Base-by-base conservation (phyloP, 108 stramenopile species). In the Fragilaria radians region DNA sequence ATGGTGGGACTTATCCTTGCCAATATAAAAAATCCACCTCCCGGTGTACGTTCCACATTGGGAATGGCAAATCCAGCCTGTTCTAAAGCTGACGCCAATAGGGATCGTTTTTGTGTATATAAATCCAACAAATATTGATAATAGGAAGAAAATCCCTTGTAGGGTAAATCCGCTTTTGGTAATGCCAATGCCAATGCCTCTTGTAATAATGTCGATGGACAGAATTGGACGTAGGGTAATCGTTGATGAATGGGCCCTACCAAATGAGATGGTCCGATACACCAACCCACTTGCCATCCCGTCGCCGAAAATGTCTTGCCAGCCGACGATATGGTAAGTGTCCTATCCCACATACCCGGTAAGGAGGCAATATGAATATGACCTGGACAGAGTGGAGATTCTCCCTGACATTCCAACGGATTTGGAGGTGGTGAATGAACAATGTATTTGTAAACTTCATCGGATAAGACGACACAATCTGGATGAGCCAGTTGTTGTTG, bases 391-490 rank as follows among this genome's bases (percentile, higher is more conserved):
- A 80, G 57, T 17, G 69, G 57, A 11, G 80, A 75, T 24, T 70
- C 66, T 21, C 56, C 67, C 4, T 11, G 27, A 30, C 0, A n/a
- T 4, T 29, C 25, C 18, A 50, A 53, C 21, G 48, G 49, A 24
- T 78, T 72, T 53, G 67, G 70, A 2, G 88, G 87, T 9, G 87
- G 83, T 24, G 87, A 74, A 70, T 95, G 96, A 27, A 94, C 79
- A 62, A 97, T 94, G 79, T 93, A 96, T 76, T 99, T 96, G 90
- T 99, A n/a, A 97, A 99, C 98, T 74, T 99, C 98, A 73, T 99
- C 98, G 3, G 88, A 88, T 9, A 93, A 59, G 30, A 91, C 90
- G 7, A 87, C 78, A 64, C 88, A 84, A 33, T 85, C 55, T 48
- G 77, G 79, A 62, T 77, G 65, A 7, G 95, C 92, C 46, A 89